A percentile compares a stretch with the other conserved stretches of the same genome.
Conservation (phyloP, 768 basidiomycete genomes). For the Coprinellus aureogranulatus region DNA sequence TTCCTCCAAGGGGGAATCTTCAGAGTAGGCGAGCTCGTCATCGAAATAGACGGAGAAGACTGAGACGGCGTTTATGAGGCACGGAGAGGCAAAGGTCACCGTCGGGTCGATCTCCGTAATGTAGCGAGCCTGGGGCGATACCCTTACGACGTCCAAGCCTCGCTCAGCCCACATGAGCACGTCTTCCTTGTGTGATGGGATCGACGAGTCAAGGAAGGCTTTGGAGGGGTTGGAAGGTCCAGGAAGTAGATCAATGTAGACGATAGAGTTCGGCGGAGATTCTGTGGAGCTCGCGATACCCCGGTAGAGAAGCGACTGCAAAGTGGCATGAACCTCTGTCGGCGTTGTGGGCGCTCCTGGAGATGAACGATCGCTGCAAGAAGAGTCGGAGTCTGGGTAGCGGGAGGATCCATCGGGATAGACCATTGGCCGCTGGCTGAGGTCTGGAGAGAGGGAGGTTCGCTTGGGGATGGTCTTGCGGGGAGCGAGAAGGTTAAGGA, state of each 20-base stretch:
- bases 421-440: slow-evolving; percentile 21
- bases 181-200: slow-evolving; percentile 44
- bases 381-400: slow-evolving; percentile 33
- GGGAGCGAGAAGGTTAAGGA: slow-evolving; percentile 46
- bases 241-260: slow-evolving; percentile 49
- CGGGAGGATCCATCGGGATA: slow-evolving; percentile 23
- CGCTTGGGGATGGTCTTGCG: slow-evolving; percentile 24
- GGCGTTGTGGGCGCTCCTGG: slow-evolving; percentile 37
- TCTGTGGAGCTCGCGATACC: slow-evolving; percentile 27
- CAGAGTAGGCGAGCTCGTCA: slow-evolving; percentile 50
- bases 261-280: slow-evolving; percentile 31
- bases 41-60: slow-evolving; percentile 54
- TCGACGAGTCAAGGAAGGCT: slow-evolving; percentile 36
- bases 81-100: slow-evolving; percentile 7
- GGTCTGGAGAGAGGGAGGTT: slow-evolving; percentile 28
- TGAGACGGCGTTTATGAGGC: slow-evolving; percentile 28
- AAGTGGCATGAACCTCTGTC: slow-evolving; percentile 32
- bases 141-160: slow-evolving; percentile 5
- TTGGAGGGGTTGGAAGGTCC: slow-evolving; percentile 23
- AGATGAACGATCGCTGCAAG: slow-evolving; percentile 36
- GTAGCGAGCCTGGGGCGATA: slow-evolving; percentile 8
- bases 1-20: slow-evolving; percentile 38
- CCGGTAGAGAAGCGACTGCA: slow-evolving; percentile 30
- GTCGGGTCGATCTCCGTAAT: slow-evolving; percentile 9
- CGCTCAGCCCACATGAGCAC: slow-evolving; percentile 9